Percentiles rank a stretch among this genome's conserved stretches.
Evolutionary conservation across 148 eudicot genomes (phyloP).

Genomic region (Rhododendron vialii): DNA sequence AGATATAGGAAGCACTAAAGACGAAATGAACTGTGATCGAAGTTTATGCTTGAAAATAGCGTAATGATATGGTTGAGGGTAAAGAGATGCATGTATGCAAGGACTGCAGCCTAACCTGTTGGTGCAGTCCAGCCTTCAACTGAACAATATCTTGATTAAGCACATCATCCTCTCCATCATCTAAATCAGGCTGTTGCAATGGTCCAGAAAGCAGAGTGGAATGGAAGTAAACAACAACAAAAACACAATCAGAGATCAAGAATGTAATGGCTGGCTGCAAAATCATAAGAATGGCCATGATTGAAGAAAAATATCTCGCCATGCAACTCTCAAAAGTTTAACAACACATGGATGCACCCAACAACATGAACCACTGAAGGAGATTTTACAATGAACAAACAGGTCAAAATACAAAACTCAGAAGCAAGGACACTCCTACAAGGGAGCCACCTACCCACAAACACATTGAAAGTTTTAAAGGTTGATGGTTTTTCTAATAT

Average conservation of each 20-base stretch:
- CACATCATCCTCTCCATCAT: conserved; percentile 69
- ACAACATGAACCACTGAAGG: background rate
- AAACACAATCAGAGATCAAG: background rate
- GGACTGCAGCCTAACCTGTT: conserved; percentile 41
- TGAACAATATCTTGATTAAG: conserved; percentile 47
- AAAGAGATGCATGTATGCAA: background rate
- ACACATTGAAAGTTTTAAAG: too few relatives aligned
- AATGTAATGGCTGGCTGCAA: background rate
- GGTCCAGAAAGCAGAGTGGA: background rate
- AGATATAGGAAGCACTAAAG: background rate
- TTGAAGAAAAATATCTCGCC: background rate
- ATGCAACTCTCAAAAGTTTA: background rate
- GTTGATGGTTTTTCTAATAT: too few relatives aligned
- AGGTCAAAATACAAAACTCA: background rate
- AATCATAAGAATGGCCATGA: background rate
- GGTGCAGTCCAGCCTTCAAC: conserved; percentile 53
- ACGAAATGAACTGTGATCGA: background rate
- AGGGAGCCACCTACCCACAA: background rate
- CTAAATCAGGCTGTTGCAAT: conserved; percentile 67
- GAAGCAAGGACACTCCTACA: background rate
- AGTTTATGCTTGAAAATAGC: background rate
- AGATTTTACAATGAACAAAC: background rate
- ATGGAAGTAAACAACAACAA: background rate
- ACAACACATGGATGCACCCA: background rate
- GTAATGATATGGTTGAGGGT: background rate